Evolutionary conservation across 192 early-diverging fungal genomes (phyloP).

Genomic region (Lobosporangium transversale): DNA sequence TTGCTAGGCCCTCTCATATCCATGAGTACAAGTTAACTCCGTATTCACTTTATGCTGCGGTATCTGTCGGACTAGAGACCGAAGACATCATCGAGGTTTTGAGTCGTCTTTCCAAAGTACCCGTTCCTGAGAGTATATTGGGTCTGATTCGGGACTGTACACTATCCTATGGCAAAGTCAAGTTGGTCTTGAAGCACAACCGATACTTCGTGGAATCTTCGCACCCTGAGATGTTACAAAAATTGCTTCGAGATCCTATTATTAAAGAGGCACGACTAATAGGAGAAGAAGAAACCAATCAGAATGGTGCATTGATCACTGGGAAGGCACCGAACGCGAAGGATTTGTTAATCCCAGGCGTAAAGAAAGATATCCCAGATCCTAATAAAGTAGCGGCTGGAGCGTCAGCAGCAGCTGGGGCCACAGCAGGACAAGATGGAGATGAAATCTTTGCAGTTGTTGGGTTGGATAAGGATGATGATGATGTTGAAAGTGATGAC

Average conservation of each 20-base stretch:
- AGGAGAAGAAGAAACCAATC: slow-evolving; percentile 57
- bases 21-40: slow-evolving; percentile 96
- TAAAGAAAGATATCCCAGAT: slow-evolving; percentile 58
- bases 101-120: slow-evolving; percentile 88
- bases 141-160: slow-evolving; percentile 86
- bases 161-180: slow-evolving; percentile 93
- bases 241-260: slow-evolving; percentile 77
- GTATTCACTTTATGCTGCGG: slow-evolving; percentile 97
- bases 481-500: slow-evolving; percentile 73
- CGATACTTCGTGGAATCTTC: slow-evolving; percentile 93
- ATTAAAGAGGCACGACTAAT: slow-evolving; percentile 76
- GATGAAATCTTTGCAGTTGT: slow-evolving; percentile 62
- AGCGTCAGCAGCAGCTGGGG: slow-evolving; percentile 19
- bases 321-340: slow-evolving; percentile 71
- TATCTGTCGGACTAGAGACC: slow-evolving; percentile 93
- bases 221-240: slow-evolving; percentile 83
- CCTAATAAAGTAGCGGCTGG: slow-evolving; percentile 34
- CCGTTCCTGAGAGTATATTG: slow-evolving; percentile 79
- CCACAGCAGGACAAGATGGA: slow-evolving; percentile 18
- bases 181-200: slow-evolving; percentile 95
- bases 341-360: slow-evolving; percentile 72
- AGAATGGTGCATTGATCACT: slow-evolving; percentile 57
- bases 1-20: slow-evolving; percentile 69
- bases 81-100: slow-evolving; percentile 92
- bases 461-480: slow-evolving; percentile 76